Evolutionary conservation across 345 rosid species (phyloP).

Genomic region (Salix exigua): DNA sequence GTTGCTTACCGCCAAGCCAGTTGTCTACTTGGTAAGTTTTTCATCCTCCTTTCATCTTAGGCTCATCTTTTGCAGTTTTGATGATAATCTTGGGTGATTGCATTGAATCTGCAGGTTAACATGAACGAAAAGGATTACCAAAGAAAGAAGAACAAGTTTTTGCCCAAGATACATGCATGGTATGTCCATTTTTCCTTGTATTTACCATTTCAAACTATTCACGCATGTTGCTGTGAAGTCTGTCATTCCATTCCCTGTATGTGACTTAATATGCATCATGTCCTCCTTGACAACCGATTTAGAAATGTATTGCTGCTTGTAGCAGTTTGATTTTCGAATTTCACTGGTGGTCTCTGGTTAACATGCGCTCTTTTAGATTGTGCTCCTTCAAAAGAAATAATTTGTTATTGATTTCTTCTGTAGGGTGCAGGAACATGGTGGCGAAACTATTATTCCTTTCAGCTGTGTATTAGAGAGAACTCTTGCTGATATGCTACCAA

Average conservation of each 20-base stretch:
- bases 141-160: slow-evolving; percentile 93
- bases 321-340: too few species aligned
- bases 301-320: too few species aligned
- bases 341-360: too few species aligned
- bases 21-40: slow-evolving; percentile 73
- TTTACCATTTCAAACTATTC: background rate
- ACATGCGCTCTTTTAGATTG: too few species aligned
- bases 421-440: slow-evolving; percentile 98
- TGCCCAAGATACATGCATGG: slow-evolving; percentile 99
- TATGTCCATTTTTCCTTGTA: slow-evolving; percentile 21
- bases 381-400: background rate
- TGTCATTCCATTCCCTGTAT: too few species aligned
- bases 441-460: slow-evolving; percentile 89
- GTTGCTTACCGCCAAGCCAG: slow-evolving; percentile 93
- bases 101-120: slow-evolving; percentile 60
- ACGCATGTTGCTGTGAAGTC: too few species aligned
- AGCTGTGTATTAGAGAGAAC: slow-evolving; percentile 74
- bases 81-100: background rate
- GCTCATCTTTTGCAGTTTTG: too few species aligned
- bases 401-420: slow-evolving; percentile 14
- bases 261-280: too few species aligned
- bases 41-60: too few species aligned
- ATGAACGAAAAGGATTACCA: slow-evolving; percentile 95
- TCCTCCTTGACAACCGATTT: background rate
- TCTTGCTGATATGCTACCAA: slow-evolving; percentile 72